These are phyloP conservation scores for Sclerotinia subarctica DNA, from an alignment of 2,329 filamentous ascomycete genomes.

Conservation along the genomic window DNA sequence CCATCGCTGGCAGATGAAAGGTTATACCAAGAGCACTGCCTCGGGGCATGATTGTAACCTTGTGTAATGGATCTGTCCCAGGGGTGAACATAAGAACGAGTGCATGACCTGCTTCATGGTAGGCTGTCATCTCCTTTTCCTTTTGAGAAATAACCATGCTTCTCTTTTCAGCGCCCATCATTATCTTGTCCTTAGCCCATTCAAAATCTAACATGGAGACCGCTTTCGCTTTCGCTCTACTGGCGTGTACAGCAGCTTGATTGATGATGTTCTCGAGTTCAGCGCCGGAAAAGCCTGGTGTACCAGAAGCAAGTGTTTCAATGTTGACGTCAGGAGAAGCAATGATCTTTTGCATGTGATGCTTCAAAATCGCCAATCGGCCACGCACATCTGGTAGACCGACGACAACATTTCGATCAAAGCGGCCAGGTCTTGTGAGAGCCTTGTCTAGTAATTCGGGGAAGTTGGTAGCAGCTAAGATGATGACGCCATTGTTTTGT, in stretches of 20 bases:
- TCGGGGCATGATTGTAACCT: conserved; percentile 93
- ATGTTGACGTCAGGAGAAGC: conserved; percentile 76
- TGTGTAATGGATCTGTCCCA: conserved; percentile 78
- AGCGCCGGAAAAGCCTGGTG: conserved; percentile 88
- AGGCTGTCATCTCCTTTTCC: conserved; percentile 94
- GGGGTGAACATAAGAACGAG: conserved; percentile 80
- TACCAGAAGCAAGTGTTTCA: conserved; percentile 78
- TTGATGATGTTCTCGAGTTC: conserved; percentile 97
- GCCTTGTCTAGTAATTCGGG: conserved; percentile 93
- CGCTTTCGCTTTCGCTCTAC: conserved; percentile 72
- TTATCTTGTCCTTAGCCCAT: conserved; percentile 97
- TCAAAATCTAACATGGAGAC: conserved; percentile 82
- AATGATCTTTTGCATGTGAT: conserved; percentile 91
- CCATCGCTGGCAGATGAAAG: conserved; percentile 82
- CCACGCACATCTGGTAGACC: conserved; percentile 89
- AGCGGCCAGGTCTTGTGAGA: conserved; percentile 87
- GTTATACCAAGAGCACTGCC: conserved; percentile 85
- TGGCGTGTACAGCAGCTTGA: conserved; percentile 92
- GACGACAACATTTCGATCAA: conserved; percentile 89
- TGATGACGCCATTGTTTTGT: conserved; percentile 89
- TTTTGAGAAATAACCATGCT: conserved; percentile 88
- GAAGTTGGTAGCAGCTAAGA: conserved; percentile 95
- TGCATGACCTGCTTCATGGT: conserved; percentile 94
- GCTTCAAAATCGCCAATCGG: conserved; percentile 85
- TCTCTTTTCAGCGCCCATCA: conserved; percentile 91